A percentile compares a stretch with the other conserved stretches of the same genome.
phyloP scores from a whole-genome alignment of 140 eudicot species.

The Ambrosia hybrid region DNA sequence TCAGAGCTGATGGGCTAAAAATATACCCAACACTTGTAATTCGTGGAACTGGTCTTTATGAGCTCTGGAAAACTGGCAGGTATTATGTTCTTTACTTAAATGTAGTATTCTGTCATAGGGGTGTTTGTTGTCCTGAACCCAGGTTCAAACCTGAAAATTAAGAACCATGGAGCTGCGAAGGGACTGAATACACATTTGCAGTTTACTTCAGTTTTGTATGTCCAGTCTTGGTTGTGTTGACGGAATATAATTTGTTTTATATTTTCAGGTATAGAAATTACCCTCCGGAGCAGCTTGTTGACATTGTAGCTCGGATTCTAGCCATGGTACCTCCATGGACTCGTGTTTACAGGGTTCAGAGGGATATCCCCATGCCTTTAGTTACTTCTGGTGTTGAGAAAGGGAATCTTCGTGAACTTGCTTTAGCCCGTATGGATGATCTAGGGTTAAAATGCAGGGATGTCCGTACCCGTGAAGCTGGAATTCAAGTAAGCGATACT shows the following conservation, averaged over 20 bases:
- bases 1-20: conserved; percentile 94
- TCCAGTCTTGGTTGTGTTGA: neutral
- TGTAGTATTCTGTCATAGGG: conserved; percentile 2
- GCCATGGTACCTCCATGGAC: conserved; percentile 99
- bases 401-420: conserved; percentile 95
- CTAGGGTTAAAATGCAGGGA: conserved; percentile 94
- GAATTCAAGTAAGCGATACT: conserved; percentile 70
- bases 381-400: conserved; percentile 99
- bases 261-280: conserved; percentile 85
- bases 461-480: conserved; percentile 99
- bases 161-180: conserved; percentile 2
- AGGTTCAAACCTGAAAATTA: neutral
- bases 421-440: conserved; percentile 98
- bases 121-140: neutral
- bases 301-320: conserved; percentile 89
- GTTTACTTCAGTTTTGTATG: neutral
- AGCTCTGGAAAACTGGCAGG: conserved; percentile 99
- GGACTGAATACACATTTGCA: neutral
- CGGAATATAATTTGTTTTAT: neutral
- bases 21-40: conserved; percentile 96
- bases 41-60: conserved; percentile 99
- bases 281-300: conserved; percentile 99
- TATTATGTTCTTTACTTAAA: conserved; percentile 19
- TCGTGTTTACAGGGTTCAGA: conserved; percentile 97
- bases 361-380: conserved; percentile 98